Conservation (phyloP, 768 basidiomycete species). For the Kwoniella sp. region DNA sequence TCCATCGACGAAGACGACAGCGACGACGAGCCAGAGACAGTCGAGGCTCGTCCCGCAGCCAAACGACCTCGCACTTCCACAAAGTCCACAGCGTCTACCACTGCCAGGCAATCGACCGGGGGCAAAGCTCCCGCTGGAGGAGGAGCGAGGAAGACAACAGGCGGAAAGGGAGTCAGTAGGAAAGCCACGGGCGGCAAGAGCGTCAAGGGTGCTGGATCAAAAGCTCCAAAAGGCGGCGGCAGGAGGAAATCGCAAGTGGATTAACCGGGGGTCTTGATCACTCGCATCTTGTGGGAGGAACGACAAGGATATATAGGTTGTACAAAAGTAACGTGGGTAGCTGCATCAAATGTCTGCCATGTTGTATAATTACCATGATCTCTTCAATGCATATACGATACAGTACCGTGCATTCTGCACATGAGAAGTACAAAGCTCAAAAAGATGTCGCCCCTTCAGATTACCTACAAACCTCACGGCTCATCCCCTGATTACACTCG, state of each 20-base stretch:
- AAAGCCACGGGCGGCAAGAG: conserved; percentile 25
- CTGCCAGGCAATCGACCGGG: conserved; percentile 18
- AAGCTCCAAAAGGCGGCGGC: conserved; percentile 24
- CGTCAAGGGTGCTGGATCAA: conserved; percentile 11
- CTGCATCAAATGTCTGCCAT: no score
- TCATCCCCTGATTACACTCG: no score
- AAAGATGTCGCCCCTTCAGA: no score
- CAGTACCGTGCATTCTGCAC: no score
- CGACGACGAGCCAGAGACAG: conserved; percentile 24
- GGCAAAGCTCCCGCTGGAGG: conserved; percentile 37
- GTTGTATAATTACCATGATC: no score
- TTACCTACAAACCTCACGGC: no score
- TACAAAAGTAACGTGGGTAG: no score
- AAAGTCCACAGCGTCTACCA: conserved; percentile 25
- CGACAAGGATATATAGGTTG: no score
- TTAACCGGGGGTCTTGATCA: no score
- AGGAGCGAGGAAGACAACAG: conserved; percentile 32
- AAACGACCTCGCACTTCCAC: conserved; percentile 32
- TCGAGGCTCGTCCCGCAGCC: conserved; percentile 21
- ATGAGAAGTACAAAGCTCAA: no score
- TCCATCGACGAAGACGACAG: conserved; percentile 39
- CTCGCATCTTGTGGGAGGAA: no score
- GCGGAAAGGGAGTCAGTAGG: conserved; percentile 28
- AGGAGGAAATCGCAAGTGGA: conserved; percentile 21
- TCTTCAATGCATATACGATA: neutral